Percentiles rank a stretch among this genome's conserved stretches.
phyloP scores from a whole-genome alignment of 1,284 basidiomycete species.

The Malassezia dermatis region DNA sequence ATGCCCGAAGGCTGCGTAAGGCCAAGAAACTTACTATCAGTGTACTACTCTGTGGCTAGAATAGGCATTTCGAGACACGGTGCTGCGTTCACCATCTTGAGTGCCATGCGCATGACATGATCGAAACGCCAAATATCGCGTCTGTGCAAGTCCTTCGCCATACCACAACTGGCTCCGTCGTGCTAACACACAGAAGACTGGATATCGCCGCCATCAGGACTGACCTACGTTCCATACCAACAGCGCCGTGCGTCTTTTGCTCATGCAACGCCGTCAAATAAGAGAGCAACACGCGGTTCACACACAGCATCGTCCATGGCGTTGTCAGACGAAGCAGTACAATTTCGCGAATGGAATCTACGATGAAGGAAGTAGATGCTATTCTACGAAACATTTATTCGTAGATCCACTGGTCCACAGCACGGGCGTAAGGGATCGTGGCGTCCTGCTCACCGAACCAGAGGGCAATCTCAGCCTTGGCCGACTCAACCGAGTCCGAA shows the following conservation, averaged over 20 bases:
- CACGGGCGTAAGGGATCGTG: slow-evolving; percentile 39
- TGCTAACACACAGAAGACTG: neutral
- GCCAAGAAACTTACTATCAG: neutral
- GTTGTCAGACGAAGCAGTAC: neutral
- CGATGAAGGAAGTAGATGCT: neutral
- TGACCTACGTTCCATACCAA: slow-evolving; percentile 1
- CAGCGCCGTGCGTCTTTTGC: neutral
- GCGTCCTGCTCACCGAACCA: slow-evolving; percentile 47
- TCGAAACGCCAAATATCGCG: neutral
- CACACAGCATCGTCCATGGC: neutral
- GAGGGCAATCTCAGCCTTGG: slow-evolving; percentile 46
- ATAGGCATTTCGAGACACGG: neutral
- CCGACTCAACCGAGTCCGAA: slow-evolving; percentile 57
- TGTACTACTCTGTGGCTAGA: slow-evolving; percentile 5
- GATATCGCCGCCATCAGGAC: neutral
- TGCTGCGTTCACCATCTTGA: slow-evolving; percentile 7
- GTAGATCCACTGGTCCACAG: slow-evolving; percentile 45
- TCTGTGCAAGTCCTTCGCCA: neutral
- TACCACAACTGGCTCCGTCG: slow-evolving; percentile 3
- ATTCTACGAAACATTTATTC: slow-evolving; percentile 22
- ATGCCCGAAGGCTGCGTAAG: neutral
- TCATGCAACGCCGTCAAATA: neutral
- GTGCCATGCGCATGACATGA: neutral
- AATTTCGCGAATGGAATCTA: neutral
- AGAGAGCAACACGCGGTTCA: neutral